Percentiles rank a stretch among this genome's conserved stretches.
phyloP scores from a whole-genome alignment of 2,329 filamentous ascomycete species.

The Davidsoniella australis region DNA sequence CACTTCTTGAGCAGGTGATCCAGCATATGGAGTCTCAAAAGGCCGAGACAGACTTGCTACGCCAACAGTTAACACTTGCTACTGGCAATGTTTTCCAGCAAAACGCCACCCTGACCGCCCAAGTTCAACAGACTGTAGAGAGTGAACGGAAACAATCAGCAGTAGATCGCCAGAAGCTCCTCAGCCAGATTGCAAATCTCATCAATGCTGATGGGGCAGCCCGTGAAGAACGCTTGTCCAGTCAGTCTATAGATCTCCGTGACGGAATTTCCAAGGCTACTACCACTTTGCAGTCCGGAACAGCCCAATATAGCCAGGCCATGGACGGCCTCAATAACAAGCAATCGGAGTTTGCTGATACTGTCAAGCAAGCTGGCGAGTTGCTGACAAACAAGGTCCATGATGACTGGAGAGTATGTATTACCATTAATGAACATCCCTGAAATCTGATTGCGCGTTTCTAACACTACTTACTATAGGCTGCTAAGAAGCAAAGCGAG shows the following conservation, averaged over 20 bases:
- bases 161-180: constrained; percentile 39
- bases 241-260: constrained; percentile 2
- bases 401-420: constrained; percentile 62
- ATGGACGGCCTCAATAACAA: constrained; percentile 61
- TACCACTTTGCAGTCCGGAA: constrained; percentile 45
- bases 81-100: constrained; percentile 40
- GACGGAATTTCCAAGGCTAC: constrained; percentile 31
- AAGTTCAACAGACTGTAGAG: constrained; percentile 53
- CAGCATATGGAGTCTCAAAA: constrained; percentile 40
- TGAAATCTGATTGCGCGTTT: not conserved
- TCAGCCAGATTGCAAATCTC: constrained; percentile 42
- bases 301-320: constrained; percentile 47
- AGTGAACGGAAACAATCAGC: constrained; percentile 57
- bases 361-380: constrained; percentile 57
- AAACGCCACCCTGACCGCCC: constrained; percentile 44
- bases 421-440: too few species aligned
- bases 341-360: constrained; percentile 51
- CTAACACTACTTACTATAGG: constrained; percentile 24
- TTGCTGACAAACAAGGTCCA: constrained; percentile 66
- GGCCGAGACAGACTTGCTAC: constrained; percentile 7
- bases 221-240: constrained; percentile 6
- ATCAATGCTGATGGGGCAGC: constrained; percentile 5
- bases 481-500: constrained; percentile 62
- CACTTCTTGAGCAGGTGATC: constrained; percentile 65
- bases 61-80: constrained; percentile 7